Base-by-base conservation (phyloP, 2,329 filamentous ascomycete species). In the Verticillium klebahnii region DNA sequence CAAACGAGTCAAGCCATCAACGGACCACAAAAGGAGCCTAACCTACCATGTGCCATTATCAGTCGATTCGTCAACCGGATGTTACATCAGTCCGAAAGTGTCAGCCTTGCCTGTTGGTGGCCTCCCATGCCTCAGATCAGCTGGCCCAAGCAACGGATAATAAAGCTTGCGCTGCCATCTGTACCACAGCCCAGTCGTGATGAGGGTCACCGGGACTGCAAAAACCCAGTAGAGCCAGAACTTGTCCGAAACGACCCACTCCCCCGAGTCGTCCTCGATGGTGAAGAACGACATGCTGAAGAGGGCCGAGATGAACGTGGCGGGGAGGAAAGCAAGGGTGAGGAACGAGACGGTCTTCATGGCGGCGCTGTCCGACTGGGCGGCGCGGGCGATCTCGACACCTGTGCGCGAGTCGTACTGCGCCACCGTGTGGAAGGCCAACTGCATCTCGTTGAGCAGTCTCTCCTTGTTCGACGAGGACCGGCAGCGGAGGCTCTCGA, bases 401-500 rank as follows among this genome's bases (percentile, higher is more conserved):
- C 77, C 74, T 0, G 73, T 67, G 0, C 66, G 62, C 0, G 78
- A 70, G 57, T 81, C 77, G 39, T 76, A 69, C 63, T 81, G 77
- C 45, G 45, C 45, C n/a, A 80, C 76, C 0, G 66, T 72, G 64
- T 82, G 78, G 68, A 79, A 83, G 0, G 75, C 68, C 63, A 89
- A 74, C 61, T 86, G 72, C 72, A 88, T 77, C 79, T 88, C 70
- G 73, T 87, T 71, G 70, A 82, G 58, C 68, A 89, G 73, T 62
- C 86, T 65, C 15, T 77, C 71, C 14, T 74, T 73, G 67, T 77
- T 80, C 0, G 78, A 73, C 0, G 63, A 63, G 0, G 78, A 73
- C 14, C 80, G 73, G 12, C 69, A 64, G 2, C 71, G 71, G 0
- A 80, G 69, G 58, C 72, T 75, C 17, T 66, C 63, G 1, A 78